phyloP scores from a whole-genome alignment of 495 filamentous ascomycete species.

The Alectoria sarmentosa region DNA sequence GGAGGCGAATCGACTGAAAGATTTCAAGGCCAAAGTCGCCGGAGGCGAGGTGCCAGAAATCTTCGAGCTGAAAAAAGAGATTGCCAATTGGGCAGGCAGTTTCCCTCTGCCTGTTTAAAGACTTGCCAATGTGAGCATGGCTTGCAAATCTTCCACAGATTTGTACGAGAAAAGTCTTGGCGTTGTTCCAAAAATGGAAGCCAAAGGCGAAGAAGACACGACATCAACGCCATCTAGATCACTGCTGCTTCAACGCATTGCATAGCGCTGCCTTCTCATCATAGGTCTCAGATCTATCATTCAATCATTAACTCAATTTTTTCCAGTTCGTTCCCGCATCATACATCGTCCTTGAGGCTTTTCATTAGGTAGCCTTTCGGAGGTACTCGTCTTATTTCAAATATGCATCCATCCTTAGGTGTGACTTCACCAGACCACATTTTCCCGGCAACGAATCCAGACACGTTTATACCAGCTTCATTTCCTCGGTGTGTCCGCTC shows the following conservation, averaged over 20 bases:
- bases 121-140: background rate
- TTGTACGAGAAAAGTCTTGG: constrained; percentile 14
- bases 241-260: constrained; percentile 17
- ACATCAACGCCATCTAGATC: constrained; percentile 10
- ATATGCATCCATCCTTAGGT: background rate
- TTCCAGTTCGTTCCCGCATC: background rate
- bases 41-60: constrained; percentile 71
- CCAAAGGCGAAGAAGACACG: constrained; percentile 1
- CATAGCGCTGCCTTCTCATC: constrained; percentile 8
- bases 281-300: background rate
- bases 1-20: constrained; percentile 97
- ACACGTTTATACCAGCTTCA: background rate
- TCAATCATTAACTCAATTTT: background rate
- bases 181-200: constrained; percentile 10
- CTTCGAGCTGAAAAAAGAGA: constrained; percentile 77
- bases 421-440: background rate
- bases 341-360: background rate
- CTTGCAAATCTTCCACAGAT: constrained; percentile 28
- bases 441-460: background rate
- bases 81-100: constrained; percentile 75
- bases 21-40: constrained; percentile 91
- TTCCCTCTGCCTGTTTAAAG: constrained; percentile 84
- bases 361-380: background rate
- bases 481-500: background rate
- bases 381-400: background rate